These are phyloP conservation scores for Hypoxylon sp. DNA, from an alignment of 2,329 filamentous ascomycete genomes.

Conservation along the genomic window DNA sequence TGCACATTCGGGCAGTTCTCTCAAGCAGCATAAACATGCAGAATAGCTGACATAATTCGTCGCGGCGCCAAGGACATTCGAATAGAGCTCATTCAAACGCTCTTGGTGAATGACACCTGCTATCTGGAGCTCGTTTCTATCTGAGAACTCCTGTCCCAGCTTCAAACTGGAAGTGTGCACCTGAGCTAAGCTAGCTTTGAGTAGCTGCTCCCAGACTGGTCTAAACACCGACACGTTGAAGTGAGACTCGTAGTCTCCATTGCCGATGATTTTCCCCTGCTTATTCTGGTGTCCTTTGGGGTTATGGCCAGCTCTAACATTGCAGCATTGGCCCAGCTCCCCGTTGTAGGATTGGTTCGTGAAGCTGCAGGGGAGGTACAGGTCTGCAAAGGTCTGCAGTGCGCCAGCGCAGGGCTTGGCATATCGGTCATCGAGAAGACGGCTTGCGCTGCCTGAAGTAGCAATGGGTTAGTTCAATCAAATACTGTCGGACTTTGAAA, in stretches of 20 bases:
- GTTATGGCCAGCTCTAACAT: slow-evolving; percentile 46
- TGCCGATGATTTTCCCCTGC: slow-evolving; percentile 47
- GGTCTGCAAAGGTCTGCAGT: slow-evolving; percentile 44
- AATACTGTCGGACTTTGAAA: background rate
- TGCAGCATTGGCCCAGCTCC: slow-evolving; percentile 45
- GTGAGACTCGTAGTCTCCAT: slow-evolving; percentile 45
- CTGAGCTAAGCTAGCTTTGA: slow-evolving; percentile 42
- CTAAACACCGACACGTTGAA: slow-evolving; percentile 41
- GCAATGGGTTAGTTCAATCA: slow-evolving; percentile 1
- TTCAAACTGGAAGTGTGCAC: slow-evolving; percentile 43
- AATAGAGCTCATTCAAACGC: slow-evolving; percentile 45
- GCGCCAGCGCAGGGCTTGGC: slow-evolving; percentile 44
- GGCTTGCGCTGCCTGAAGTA: slow-evolving; percentile 41
- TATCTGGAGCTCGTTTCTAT: slow-evolving; percentile 44
- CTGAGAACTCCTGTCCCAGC: slow-evolving; percentile 43
- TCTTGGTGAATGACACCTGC: slow-evolving; percentile 45
- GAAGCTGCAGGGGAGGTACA: slow-evolving; percentile 47
- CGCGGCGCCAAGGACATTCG: slow-evolving; percentile 42
- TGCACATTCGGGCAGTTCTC: slow-evolving; percentile 46
- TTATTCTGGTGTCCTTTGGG: slow-evolving; percentile 48
- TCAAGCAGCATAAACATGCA: slow-evolving; percentile 46
- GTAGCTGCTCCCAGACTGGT: slow-evolving; percentile 43
- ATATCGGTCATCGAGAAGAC: slow-evolving; percentile 46
- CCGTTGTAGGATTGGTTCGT: slow-evolving; percentile 35
- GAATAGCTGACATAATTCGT: slow-evolving; percentile 45